A percentile compares a stretch with the other conserved stretches of the same genome.
Evolutionary conservation across 768 basidiomycete genomes (phyloP).

Genomic region (Tricholomella constricta): DNA sequence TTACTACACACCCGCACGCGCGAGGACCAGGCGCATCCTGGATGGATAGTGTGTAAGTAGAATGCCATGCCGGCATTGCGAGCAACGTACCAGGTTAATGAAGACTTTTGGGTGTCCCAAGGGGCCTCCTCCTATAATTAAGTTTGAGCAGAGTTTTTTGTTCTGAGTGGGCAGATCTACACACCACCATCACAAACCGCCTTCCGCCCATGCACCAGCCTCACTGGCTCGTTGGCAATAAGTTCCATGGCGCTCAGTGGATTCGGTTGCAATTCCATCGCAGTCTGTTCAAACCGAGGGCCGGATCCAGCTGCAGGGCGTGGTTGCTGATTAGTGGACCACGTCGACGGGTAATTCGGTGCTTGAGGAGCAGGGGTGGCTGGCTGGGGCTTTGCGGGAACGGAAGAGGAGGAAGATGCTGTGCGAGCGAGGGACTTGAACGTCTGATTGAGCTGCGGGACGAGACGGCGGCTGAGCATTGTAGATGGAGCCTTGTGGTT

Average conservation of each 20-base stretch:
- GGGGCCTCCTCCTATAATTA: constrained; percentile 77
- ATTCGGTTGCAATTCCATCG: constrained; percentile 83
- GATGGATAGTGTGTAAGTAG: constrained; percentile 5
- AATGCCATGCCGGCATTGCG: not conserved
- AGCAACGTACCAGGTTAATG: constrained; percentile 81
- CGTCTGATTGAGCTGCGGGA: constrained; percentile 32
- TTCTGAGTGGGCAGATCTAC: constrained; percentile 28
- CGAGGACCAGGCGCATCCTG: constrained; percentile 89
- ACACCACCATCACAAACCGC: constrained; percentile 95
- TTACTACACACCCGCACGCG: constrained; percentile 79
- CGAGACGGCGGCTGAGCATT: constrained; percentile 44
- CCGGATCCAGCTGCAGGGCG: constrained; percentile 61
- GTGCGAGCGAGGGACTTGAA: constrained; percentile 30
- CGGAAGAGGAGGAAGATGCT: constrained; percentile 29
- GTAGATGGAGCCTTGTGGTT: constrained; percentile 11
- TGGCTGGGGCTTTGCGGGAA: constrained; percentile 28
- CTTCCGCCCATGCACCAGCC: constrained; percentile 78
- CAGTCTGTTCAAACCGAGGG: constrained; percentile 92
- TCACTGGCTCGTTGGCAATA: constrained; percentile 82
- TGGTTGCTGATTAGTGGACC: constrained; percentile 82
- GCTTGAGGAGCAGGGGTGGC: constrained; percentile 60
- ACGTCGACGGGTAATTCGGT: constrained; percentile 80
- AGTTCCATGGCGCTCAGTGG: constrained; percentile 92
- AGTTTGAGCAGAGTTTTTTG: not conserved
- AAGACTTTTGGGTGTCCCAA: constrained; percentile 97